Evolutionary conservation across 768 basidiomycete genomes (phyloP).

Genomic region (Sarcodon aspratus): DNA sequence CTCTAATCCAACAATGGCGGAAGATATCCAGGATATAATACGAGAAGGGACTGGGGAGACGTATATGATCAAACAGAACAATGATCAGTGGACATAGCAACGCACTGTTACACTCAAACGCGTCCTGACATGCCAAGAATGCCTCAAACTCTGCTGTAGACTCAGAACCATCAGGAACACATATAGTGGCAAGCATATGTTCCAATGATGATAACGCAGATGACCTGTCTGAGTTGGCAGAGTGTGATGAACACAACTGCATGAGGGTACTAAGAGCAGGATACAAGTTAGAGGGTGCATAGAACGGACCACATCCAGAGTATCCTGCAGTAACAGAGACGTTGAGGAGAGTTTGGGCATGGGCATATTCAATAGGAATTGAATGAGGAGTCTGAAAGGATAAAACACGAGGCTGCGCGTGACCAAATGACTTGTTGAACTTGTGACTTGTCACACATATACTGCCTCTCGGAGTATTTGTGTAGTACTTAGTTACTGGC

Average conservation of each 20-base stretch:
- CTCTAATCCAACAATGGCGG: conserved; percentile 40
- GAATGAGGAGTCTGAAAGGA: no score
- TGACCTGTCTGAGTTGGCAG: conserved; percentile 37
- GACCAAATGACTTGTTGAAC: no score
- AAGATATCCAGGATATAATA: conserved; percentile 50
- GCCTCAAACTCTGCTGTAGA: conserved; percentile 33
- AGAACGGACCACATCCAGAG: conserved; percentile 55
- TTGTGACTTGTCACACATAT: no score
- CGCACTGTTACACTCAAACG: conserved; percentile 78
- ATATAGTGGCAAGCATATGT: conserved; percentile 33
- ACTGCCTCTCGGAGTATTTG: no score
- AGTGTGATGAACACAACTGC: conserved; percentile 55
- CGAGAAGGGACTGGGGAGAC: conserved; percentile 50
- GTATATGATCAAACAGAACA: neutral
- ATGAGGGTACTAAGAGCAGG: neutral
- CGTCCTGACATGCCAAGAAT: conserved; percentile 62
- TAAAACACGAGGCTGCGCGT: no score
- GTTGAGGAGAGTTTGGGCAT: no score
- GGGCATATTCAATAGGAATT: no score
- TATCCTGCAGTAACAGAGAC: conserved; percentile 29
- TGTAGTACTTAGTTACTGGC: no score
- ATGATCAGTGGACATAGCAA: conserved; percentile 3
- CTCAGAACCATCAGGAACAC: conserved; percentile 28
- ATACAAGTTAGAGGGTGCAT: neutral
- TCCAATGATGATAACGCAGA: conserved; percentile 41